Base-by-base conservation (phyloP, 495 filamentous ascomycete genomes). In the Saxophila tyrrhenica region DNA sequence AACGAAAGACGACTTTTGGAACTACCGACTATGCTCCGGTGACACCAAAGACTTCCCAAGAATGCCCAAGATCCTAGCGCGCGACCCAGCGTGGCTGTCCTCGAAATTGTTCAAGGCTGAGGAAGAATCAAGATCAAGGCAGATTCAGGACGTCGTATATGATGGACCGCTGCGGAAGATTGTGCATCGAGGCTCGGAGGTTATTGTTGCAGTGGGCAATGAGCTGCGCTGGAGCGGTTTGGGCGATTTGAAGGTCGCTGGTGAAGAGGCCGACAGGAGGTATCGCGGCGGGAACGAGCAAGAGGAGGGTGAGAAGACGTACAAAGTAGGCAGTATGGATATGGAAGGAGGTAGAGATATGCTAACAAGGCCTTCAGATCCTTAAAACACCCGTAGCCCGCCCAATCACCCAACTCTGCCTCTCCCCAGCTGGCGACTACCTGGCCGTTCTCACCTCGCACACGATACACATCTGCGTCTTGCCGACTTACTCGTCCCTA, bases 201-300 rank as follows among this genome's bases (percentile, higher is more conserved):
- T 94, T 0, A 94, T 95, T 65, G 80, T 85, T 0, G 87, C 87
- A 15, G 81, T 85, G 13, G 88, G 87, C 25, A 91, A 84, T 59
- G 80, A 94, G 66, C 86, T 95, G 38, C 75, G 88, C 63, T 95
- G 89, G 89, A 80, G 83, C 7, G 83, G 90, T 68, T 72, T 95
- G 9, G 76, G 76, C 39, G 73, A 77, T 54, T 68, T 95, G 51
- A 90, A 89, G 67, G 81, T 89, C 60, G 73, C 79, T 61, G 87
- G 79, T 75, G 77, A 79, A 62, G 73, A 75, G 2, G 39, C 16
- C 44, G 61, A 48, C n/a, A 11, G 50, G 19, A 25, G 24, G 19
- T 49, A 55, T 48, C 19, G 23, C 29, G 29, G 29, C 29, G 29
- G 29, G 35, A 42, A 48, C 39, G 46, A 17, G 32, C 41, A 54